Percentiles rank a stretch among this genome's conserved stretches.
phyloP scores from a whole-genome alignment of 768 basidiomycete species.

The Podaxis sp. region DNA sequence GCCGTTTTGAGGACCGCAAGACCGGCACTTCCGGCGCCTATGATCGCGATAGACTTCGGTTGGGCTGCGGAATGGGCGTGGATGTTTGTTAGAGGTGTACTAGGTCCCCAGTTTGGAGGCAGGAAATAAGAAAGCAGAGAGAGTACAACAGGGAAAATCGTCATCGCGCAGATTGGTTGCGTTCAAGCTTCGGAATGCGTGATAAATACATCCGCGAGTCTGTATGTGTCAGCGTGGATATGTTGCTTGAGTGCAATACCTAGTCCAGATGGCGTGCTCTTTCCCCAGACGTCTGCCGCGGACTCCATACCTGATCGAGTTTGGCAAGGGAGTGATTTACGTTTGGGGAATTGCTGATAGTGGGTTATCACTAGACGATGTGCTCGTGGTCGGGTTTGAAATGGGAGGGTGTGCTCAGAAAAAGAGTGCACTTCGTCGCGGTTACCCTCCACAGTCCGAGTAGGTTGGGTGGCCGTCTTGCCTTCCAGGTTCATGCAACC shows the following conservation, averaged over 20 bases:
- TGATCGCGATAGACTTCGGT: constrained; percentile 48
- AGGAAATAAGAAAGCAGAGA: background rate
- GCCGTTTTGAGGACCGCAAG: constrained; percentile 48
- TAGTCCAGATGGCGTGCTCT: constrained; percentile 22
- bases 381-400: too few species aligned
- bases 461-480: too few species aligned
- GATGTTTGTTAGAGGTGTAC: background rate
- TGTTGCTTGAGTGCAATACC: constrained; percentile 11
- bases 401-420: too few species aligned
- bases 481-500: too few species aligned
- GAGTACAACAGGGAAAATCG: background rate
- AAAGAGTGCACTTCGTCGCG: too few species aligned
- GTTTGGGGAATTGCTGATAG: background rate
- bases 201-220: background rate
- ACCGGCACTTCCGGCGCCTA: constrained; percentile 56
- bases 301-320: background rate
- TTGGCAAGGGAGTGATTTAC: background rate
- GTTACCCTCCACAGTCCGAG: too few species aligned
- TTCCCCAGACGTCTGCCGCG: background rate
- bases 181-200: background rate
- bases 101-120: background rate
- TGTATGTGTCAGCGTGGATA: background rate
- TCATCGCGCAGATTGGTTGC: background rate
- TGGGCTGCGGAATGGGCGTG: background rate
- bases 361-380: background rate